phyloP scores from a whole-genome alignment of 106 monocot species.

The Iris macrosiphon region DNA sequence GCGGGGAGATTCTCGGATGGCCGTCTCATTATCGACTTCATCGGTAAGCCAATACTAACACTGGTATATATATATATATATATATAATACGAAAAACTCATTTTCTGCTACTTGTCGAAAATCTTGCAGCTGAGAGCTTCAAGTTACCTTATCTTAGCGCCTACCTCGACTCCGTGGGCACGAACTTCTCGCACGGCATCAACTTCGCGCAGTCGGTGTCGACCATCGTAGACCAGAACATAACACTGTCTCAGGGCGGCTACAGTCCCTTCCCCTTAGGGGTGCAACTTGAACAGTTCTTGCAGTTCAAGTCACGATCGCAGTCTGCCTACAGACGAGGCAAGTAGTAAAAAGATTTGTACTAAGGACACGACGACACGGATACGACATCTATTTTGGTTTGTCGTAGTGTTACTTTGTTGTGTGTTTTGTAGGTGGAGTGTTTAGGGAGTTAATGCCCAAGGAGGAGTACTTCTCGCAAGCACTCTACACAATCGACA shows the following conservation, averaged over 20 bases:
- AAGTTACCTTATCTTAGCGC: conserved; percentile 57
- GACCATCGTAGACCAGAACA: conserved; percentile 37
- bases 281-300: conserved; percentile 70
- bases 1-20: too few species aligned
- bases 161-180: conserved; percentile 70
- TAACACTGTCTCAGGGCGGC: conserved; percentile 53
- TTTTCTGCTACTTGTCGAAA: too few species aligned
- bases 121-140: conserved; percentile 35
- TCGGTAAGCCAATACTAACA: too few species aligned
- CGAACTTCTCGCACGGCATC: conserved; percentile 78
- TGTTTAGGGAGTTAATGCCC: conserved; percentile 13
- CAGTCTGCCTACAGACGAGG: conserved; percentile 19
- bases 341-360: too few species aligned
- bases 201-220: conserved; percentile 72
- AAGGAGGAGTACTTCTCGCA: conserved; percentile 29
- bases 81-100: too few species aligned
- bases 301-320: conserved; percentile 65
- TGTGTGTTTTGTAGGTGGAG: too few species aligned
- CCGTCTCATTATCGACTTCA: too few species aligned
- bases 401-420: too few species aligned
- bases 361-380: too few species aligned
- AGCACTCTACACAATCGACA: conserved; percentile 50
- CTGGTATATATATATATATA: too few species aligned
- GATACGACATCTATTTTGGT: too few species aligned
- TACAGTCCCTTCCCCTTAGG: conserved; percentile 87